These are phyloP conservation scores for Lactarius vividus DNA, from an alignment of 768 basidiomycete species.

Conservation along the genomic window DNA sequence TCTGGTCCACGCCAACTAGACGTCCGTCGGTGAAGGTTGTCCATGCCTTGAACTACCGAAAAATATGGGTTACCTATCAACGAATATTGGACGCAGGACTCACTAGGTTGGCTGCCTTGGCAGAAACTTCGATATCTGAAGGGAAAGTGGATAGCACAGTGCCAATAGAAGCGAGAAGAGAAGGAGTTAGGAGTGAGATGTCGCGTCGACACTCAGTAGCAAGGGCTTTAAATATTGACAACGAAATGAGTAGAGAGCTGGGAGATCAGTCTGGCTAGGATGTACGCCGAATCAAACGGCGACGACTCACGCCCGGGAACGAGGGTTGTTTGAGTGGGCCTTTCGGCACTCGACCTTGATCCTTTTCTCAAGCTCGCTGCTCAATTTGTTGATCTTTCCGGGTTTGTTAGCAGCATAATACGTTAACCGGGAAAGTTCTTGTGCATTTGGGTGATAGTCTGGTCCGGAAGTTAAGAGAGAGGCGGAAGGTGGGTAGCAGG, in stretches of 20 bases:
- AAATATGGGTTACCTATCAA: constrained; percentile 3
- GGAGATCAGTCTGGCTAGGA: background rate
- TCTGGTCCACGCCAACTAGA: constrained; percentile 73
- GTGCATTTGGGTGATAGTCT: constrained; percentile 75
- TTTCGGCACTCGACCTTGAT: constrained; percentile 61
- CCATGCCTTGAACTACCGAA: constrained; percentile 81
- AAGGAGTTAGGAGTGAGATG: constrained; percentile 68
- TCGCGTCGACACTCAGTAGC: constrained; percentile 87
- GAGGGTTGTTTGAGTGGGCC: constrained; percentile 70
- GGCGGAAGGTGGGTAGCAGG: constrained; percentile 83
- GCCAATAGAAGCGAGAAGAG: constrained; percentile 65
- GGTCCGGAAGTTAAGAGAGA: constrained; percentile 71
- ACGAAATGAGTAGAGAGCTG: constrained; percentile 77
- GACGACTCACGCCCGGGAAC: constrained; percentile 70
- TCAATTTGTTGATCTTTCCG: constrained; percentile 75
- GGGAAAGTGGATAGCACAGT: constrained; percentile 52
- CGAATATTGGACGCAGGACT: constrained; percentile 33
- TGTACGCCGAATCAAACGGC: constrained; percentile 7
- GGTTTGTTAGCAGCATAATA: constrained; percentile 86
- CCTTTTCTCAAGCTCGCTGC: constrained; percentile 74
- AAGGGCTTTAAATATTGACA: constrained; percentile 77
- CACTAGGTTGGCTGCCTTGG: constrained; percentile 78
- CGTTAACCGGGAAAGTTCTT: constrained; percentile 80
- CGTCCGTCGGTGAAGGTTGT: constrained; percentile 88
- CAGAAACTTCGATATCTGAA: constrained; percentile 70